Evolutionary conservation across 1,284 basidiomycete species (phyloP), one percentile per base, ranked within the genome.

Genomic region (Ceratorhiza oryzae-sativae): DNA sequence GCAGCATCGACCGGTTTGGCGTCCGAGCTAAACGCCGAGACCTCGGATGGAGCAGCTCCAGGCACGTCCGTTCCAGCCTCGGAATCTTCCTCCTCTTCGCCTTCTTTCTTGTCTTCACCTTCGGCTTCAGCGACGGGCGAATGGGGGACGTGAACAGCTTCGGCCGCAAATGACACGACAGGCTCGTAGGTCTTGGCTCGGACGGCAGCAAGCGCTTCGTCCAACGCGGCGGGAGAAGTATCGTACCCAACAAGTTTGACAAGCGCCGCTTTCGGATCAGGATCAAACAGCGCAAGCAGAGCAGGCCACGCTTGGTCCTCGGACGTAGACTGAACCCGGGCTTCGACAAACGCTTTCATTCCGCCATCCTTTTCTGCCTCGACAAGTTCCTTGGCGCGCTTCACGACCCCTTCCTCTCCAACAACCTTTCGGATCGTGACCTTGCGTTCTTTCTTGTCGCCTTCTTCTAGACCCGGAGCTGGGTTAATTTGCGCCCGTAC

Each of bases 211-310:
- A 82, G 77, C 23, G 82, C 82, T 41, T 81, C 82, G 63, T 86
- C 85, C 3, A 80, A 79, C 9, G 78, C 59, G 23, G 60, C 51
- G 32, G 65, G 61, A 15, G 56, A 65, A 30, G 72, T 70, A 15
- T 71, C 61, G 41, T 65, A 98, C 0, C 97, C 97, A 25, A 99
- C 87, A 0, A 98, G 83, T 0, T 90, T 90, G 56, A 99, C 90
- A 12, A 99, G 86, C 80, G 98, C 95, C 42, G 97, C 93, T 72
- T 93, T 85, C 15, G 93, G 94, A 80, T 96, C 88, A 0, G 95
- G 90, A 75, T 89, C 88, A 87, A 98, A 98, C 36, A 99, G 83
- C 73, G 94, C 94, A 73, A 91, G 82, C 23, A 98, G 82, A 2
- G 95, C 92, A 79, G 92, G 96, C 97, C 97, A 99, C 23, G 86